Conservation (phyloP, 306 rosid genomes). For the Echinosophora koreensis region DNA sequence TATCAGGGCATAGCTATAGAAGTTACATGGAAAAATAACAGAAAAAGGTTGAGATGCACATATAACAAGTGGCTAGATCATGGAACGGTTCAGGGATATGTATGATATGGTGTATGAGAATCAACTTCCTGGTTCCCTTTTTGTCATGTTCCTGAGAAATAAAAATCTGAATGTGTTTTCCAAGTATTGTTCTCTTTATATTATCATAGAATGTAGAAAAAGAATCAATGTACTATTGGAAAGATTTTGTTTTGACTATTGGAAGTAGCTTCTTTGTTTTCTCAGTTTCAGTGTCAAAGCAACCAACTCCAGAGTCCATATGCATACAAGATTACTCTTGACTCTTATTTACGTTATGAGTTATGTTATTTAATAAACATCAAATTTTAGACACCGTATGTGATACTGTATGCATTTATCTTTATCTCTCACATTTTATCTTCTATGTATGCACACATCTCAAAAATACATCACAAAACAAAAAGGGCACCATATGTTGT, state of each 20-base stretch:
- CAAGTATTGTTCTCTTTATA: constrained; percentile 34
- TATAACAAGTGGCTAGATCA: constrained; percentile 47
- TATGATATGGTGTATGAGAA: constrained; percentile 50
- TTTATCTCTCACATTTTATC: too few relatives aligned
- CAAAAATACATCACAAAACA: too few relatives aligned
- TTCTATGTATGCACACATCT: too few relatives aligned
- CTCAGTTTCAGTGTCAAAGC: neutral
- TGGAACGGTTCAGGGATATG: constrained; percentile 50
- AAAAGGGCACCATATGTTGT: too few relatives aligned
- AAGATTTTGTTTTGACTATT: constrained; percentile 38
- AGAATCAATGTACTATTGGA: constrained; percentile 14
- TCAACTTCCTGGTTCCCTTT: constrained; percentile 47
- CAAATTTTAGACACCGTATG: too few relatives aligned
- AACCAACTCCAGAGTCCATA: neutral
- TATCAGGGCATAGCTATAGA: constrained; percentile 17
- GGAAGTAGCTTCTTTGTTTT: neutral
- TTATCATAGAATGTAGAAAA: constrained; percentile 46
- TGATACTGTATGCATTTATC: too few relatives aligned
- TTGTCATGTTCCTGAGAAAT: constrained; percentile 42
- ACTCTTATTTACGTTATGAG: too few relatives aligned
- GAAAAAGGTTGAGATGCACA: constrained; percentile 26
- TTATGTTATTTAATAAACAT: too few relatives aligned
- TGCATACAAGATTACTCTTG: neutral
- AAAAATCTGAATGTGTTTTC: constrained; percentile 49
- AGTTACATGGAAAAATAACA: constrained; percentile 46